Conservation (phyloP, 345 rosid genomes). For the Camelina neglecta region DNA sequence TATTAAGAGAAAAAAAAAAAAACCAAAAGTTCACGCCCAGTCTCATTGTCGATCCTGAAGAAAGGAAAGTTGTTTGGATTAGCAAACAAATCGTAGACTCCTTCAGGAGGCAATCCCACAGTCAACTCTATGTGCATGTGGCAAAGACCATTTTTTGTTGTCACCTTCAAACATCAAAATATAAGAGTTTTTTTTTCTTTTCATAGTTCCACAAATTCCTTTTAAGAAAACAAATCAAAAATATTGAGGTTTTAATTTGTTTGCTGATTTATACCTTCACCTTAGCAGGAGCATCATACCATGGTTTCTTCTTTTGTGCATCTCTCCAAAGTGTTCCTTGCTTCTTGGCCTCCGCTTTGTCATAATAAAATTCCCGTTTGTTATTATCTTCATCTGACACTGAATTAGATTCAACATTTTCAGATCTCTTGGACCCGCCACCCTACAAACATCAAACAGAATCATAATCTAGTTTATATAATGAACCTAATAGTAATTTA, state of each 20-base stretch:
- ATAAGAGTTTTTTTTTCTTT: background rate
- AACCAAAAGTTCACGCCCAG: conserved; percentile 39
- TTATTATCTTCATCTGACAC: background rate
- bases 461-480: background rate
- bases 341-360: conserved; percentile 49
- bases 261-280: conserved; percentile 50
- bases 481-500: background rate
- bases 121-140: conserved; percentile 16
- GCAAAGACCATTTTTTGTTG: conserved; percentile 48
- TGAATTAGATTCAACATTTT: conserved; percentile 38
- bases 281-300: conserved; percentile 59
- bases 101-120: conserved; percentile 54
- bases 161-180: conserved; percentile 53
- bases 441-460: conserved; percentile 44
- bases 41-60: conserved; percentile 63
- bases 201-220: background rate
- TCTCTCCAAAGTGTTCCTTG: conserved; percentile 62
- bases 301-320: conserved; percentile 51
- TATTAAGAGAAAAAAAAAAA: background rate
- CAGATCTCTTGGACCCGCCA: conserved; percentile 53
- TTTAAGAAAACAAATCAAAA: background rate
- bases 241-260: too few relatives aligned
- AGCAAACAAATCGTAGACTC: conserved; percentile 62
- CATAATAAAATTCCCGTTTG: background rate
- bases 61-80: conserved; percentile 61